Conservation (phyloP, 2,329 filamentous ascomycete species). For the Cytospora piceae region DNA sequence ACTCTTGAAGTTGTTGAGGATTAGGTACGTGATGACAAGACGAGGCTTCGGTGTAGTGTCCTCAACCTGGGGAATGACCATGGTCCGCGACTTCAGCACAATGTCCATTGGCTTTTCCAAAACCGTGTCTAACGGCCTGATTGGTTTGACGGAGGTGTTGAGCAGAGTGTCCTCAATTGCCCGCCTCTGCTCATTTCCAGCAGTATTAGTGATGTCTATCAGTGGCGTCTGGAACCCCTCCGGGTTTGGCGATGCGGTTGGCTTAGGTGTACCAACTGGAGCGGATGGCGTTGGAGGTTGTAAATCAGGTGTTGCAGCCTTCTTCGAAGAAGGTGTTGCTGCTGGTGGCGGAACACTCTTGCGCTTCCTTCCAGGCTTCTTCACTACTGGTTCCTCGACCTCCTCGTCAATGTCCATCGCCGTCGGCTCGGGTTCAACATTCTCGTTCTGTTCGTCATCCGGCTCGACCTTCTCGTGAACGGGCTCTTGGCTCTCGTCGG, state of each 20-base stretch:
- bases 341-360: conserved; percentile 58
- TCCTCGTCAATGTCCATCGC: conserved; percentile 39
- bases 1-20: conserved; percentile 98
- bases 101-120: conserved; percentile 94
- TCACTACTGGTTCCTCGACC: conserved; percentile 34
- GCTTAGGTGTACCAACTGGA: conserved; percentile 48
- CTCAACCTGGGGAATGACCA: conserved; percentile 70
- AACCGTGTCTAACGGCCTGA: conserved; percentile 76
- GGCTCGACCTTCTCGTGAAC: conserved; percentile 34
- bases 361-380: conserved; percentile 66
- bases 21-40: conserved; percentile 89
- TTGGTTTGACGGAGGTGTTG: conserved; percentile 63
- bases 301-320: conserved; percentile 35
- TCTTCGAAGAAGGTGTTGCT: conserved; percentile 33
- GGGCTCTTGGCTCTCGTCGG: conserved; percentile 41
- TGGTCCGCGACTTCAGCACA: conserved; percentile 80
- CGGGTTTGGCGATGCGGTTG: conserved; percentile 61
- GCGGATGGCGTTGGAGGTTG: conserved; percentile 37
- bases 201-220: conserved; percentile 72
- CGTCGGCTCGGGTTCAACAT: conserved; percentile 37
- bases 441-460: conserved; percentile 27
- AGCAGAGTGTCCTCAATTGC: conserved; percentile 51
- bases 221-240: conserved; percentile 63
- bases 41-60: conserved; percentile 78
- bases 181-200: conserved; percentile 64